Evolutionary conservation across 148 eudicot species (phyloP).

Genomic region (Fagopyrum tataricum): DNA sequence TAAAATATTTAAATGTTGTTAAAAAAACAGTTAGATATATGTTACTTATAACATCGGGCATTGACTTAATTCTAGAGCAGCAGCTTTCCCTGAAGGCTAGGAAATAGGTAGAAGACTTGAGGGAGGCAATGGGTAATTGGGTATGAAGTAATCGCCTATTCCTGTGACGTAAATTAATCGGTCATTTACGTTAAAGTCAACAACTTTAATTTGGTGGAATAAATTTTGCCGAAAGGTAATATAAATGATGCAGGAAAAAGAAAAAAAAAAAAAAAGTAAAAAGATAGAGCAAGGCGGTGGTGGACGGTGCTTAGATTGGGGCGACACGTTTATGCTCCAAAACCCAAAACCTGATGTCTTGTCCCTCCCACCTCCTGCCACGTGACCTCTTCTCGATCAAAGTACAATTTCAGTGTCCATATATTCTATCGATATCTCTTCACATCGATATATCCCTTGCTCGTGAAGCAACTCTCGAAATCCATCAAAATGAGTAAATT

Average conservation of each 20-base stretch:
- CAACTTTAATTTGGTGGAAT: no score
- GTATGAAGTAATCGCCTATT: no score
- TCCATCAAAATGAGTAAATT: constrained; percentile 32
- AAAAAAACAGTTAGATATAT: no score
- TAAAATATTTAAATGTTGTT: no score
- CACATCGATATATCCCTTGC: neutral
- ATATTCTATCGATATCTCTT: neutral
- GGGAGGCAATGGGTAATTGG: no score
- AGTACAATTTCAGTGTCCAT: neutral
- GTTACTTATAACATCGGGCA: no score
- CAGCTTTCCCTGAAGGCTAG: no score
- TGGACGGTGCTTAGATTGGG: constrained; percentile 4
- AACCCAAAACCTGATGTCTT: neutral
- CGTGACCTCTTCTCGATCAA: neutral
- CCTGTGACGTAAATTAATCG: no score
- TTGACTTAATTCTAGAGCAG: no score
- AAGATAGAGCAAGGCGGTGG: neutral
- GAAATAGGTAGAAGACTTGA: no score
- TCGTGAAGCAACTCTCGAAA: neutral
- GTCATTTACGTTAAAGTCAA: no score
- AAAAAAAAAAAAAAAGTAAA: neutral
- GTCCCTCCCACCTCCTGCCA: constrained; percentile 4
- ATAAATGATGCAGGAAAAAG: neutral
- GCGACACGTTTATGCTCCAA: neutral
- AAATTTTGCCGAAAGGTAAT: no score